phyloP scores from a whole-genome alignment of 106 monocot genomes.

The Dendrobium chrysotoxum region DNA sequence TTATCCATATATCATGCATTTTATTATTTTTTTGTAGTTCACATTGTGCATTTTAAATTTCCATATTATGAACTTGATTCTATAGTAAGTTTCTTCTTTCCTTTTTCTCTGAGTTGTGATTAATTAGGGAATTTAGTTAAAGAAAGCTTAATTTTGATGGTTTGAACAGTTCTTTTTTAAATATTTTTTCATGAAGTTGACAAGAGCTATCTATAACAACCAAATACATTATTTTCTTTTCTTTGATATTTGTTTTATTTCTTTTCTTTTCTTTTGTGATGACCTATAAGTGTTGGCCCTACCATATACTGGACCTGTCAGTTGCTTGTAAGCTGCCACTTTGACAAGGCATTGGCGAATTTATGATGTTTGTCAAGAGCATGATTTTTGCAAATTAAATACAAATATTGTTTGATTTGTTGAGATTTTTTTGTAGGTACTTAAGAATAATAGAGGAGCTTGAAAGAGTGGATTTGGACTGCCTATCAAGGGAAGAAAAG shows the following conservation, averaged over 20 bases:
- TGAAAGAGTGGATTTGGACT: conserved; percentile 70
- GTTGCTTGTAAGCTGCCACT: too few species aligned
- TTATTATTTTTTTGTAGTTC: neutral
- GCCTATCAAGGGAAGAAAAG: conserved; percentile 75
- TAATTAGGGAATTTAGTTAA: neutral
- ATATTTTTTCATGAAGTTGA: neutral
- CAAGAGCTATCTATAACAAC: neutral
- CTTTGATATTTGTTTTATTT: neutral
- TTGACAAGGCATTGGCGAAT: too few species aligned
- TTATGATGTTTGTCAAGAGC: too few species aligned
- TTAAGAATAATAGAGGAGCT: conserved; percentile 79
- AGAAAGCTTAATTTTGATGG: neutral
- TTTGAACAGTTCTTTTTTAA: neutral
- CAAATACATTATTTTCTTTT: neutral
- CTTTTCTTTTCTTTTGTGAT: neutral
- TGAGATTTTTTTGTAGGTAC: conserved; percentile 37
- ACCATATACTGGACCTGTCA: neutral
- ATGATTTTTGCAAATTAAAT: too few species aligned
- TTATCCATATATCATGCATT: neutral
- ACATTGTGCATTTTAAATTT: neutral
- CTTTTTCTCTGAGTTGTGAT: neutral
- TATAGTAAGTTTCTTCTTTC: neutral
- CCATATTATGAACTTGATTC: neutral
- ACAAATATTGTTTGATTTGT: neutral
- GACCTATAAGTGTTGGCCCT: neutral